phyloP scores from a whole-genome alignment of 2,329 filamentous ascomycete genomes.

The Raffaelea deltoideospora region DNA sequence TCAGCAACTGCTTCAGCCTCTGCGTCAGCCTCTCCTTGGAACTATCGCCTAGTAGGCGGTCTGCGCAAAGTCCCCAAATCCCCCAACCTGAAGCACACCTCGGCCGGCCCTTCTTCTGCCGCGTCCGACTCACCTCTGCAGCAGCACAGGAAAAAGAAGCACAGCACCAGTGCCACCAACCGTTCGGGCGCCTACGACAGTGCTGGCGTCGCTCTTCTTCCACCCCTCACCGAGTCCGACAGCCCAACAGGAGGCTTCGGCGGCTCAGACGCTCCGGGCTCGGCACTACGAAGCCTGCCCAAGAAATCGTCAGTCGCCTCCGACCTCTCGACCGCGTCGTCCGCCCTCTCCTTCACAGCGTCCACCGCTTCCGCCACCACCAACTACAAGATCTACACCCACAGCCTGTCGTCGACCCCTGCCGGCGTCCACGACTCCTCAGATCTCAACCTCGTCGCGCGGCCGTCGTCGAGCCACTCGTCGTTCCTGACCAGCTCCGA shows the following conservation, averaged over 20 bases:
- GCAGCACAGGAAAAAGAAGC: too few species aligned
- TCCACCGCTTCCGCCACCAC: slow-evolving; percentile 33
- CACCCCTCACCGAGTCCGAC: not conserved
- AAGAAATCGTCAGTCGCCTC: slow-evolving; percentile 24
- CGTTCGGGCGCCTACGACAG: not conserved
- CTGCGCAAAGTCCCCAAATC: slow-evolving; percentile 35
- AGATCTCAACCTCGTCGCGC: slow-evolving; percentile 20
- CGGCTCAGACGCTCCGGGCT: not conserved
- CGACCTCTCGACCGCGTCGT: slow-evolving; percentile 8
- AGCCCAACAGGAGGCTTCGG: not conserved
- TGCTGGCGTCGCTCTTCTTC: not conserved
- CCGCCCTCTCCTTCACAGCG: slow-evolving; percentile 20
- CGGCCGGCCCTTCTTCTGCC: not conserved
- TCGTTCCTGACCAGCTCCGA: too few species aligned
- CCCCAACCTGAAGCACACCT: slow-evolving; percentile 25
- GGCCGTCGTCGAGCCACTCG: slow-evolving; percentile 25
- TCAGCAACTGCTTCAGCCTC: not conserved
- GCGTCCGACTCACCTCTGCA: not conserved
- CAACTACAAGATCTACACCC: slow-evolving; percentile 39
- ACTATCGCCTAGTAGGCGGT: slow-evolving; percentile 38
- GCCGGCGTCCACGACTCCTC: slow-evolving; percentile 17
- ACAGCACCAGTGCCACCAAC: not conserved
- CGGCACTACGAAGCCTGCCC: not conserved
- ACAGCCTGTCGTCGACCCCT: slow-evolving; percentile 26
- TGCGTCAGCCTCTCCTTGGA: slow-evolving; percentile 28